Percentiles rank a stretch among this genome's conserved stretches.
These are phyloP conservation scores for Melanomma pulvis-pyrius DNA, from an alignment of 495 filamentous ascomycete genomes.

Conservation along the genomic window DNA sequence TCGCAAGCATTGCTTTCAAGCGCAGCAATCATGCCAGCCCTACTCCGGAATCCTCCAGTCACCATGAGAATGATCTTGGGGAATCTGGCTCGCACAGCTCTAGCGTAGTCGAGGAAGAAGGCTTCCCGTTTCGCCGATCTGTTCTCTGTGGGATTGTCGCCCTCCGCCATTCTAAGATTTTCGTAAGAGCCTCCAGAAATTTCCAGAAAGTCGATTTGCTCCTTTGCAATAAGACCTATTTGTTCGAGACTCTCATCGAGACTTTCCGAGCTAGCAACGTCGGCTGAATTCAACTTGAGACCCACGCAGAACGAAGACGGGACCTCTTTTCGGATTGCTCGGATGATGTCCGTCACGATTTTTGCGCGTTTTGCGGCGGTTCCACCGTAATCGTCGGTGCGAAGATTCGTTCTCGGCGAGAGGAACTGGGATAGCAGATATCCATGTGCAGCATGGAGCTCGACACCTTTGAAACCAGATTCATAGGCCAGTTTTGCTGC, in stretches of 20 bases:
- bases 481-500: slow-evolving; percentile 53
- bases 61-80: slow-evolving; percentile 55
- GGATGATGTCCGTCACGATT: slow-evolving; percentile 55
- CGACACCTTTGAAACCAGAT: slow-evolving; percentile 59
- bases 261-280: slow-evolving; percentile 50
- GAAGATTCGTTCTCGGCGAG: slow-evolving; percentile 43
- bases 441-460: slow-evolving; percentile 63
- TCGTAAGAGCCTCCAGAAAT: slow-evolving; percentile 64
- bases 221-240: slow-evolving; percentile 54
- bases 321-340: slow-evolving; percentile 50
- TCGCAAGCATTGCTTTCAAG: slow-evolving; percentile 59
- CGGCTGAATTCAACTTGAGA: slow-evolving; percentile 66
- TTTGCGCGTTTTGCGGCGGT: slow-evolving; percentile 50
- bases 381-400: slow-evolving; percentile 56
- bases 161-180: slow-evolving; percentile 44
- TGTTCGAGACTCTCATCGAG: slow-evolving; percentile 58
- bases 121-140: slow-evolving; percentile 58
- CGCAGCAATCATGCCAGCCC: slow-evolving; percentile 58
- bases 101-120: slow-evolving; percentile 64
- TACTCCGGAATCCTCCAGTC: slow-evolving; percentile 60
- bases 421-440: slow-evolving; percentile 53
- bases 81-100: slow-evolving; percentile 49
- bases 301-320: slow-evolving; percentile 58
- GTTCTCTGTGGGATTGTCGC: slow-evolving; percentile 25
- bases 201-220: slow-evolving; percentile 65